Evolutionary conservation across 2,329 filamentous ascomycete genomes (phyloP).

Genomic region (Colletotrichum coccodes): DNA sequence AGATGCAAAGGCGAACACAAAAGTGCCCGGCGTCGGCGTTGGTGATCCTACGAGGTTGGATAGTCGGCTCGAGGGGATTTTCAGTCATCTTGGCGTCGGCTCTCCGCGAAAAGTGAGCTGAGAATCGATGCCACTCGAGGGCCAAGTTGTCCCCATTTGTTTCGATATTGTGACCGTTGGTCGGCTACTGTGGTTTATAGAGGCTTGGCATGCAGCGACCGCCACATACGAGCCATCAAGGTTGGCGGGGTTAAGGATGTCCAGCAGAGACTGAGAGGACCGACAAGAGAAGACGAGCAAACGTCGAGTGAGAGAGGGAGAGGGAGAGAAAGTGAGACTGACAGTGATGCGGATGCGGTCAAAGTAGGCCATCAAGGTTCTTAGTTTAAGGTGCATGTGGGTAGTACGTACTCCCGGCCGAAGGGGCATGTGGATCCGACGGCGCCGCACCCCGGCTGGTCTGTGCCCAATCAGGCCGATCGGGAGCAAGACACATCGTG

Average conservation of each 20-base stretch:
- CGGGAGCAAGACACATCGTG: constrained; percentile 9
- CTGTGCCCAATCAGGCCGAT: constrained; percentile 11
- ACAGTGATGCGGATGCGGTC: constrained; percentile 1
- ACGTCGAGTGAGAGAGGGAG: neutral
- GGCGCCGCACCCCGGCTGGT: neutral
- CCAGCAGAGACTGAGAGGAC: too few species aligned
- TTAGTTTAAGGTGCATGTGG: neutral
- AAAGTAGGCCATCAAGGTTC: constrained; percentile 29
- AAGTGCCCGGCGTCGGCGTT: neutral
- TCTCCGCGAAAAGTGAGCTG: too few species aligned
- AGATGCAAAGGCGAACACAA: neutral
- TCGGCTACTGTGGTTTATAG: neutral
- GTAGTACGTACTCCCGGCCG: neutral
- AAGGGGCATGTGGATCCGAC: neutral
- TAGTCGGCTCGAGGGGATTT: neutral
- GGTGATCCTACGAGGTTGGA: neutral
- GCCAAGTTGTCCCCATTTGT: neutral
- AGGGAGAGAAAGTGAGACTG: neutral
- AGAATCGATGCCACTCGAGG: neutral
- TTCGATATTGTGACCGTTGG: neutral
- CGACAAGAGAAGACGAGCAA: neutral
- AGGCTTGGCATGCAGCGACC: constrained; percentile 23
- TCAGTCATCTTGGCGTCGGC: neutral
- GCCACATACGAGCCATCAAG: constrained; percentile 19
- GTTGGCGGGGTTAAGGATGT: constrained; percentile 4